Base-by-base conservation (phyloP, 2,329 filamentous ascomycete genomes). In the Aspergillus sp. region DNA sequence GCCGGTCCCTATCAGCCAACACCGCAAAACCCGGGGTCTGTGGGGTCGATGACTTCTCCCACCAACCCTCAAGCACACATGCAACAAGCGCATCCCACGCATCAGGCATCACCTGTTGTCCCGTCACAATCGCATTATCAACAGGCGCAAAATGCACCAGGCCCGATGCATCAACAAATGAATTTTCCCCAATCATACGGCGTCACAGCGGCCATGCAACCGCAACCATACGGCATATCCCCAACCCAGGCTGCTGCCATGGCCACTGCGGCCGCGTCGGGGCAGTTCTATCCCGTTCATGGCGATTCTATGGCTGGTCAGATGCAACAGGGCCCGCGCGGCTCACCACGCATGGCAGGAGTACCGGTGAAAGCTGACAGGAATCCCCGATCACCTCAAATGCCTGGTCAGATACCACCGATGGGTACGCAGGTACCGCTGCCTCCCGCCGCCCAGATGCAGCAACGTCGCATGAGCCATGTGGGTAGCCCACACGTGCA, bases 231-330 rank as follows among this genome's bases (percentile, higher is more conserved):
- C 78, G 88, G 84, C 57, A 91, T 93, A 76, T 88, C 89, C 35
- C 85, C 89, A 19, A 91, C 92, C 47, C 91, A 96, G 75, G 92
- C 92, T 14, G 93, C 93, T 50, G 93, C 93, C 58, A 95, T 96
- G 90, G 93, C 90, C 45, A 96, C 93, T 1, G 93, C 93, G 17
- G 93, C 93, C 1, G 93, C 93, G 11, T 93, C 92, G 6, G 93
- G 93, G 41, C 89, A 91, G 60, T 90, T 89, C 66, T 88, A 89
- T 61, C 87, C 89, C 64, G 86, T 92, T 77, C 79, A 87, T 51
- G 86, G 89, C 55, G 90, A 93, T 68, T 82, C 85, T 19, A 87
- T 85, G 82, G 78, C 82, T 82, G 77, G 82, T 75, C 74, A 89
- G 84, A 75, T 83, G 62, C 71, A 74, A 9, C 81, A 80, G 64